Evolutionary conservation across 805 yeast genomes (phyloP), one percentile per base, ranked within the genome.

Genomic region (Myxozyma monticola): DNA sequence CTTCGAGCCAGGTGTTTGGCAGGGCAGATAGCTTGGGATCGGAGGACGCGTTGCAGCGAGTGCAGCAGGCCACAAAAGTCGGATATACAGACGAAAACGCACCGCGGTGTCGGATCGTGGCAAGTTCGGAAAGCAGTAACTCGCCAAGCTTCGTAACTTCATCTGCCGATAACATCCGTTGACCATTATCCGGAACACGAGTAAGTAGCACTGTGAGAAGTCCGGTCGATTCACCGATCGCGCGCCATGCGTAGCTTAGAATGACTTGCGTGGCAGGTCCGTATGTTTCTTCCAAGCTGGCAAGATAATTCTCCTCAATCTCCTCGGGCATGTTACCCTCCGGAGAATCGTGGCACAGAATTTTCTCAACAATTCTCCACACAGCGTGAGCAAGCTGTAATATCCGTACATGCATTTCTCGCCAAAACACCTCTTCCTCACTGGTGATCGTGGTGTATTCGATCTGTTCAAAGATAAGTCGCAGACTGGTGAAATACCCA

Each of bases 41-140:
- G 17, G 62, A 56, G 3, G 52, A 28, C 18, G 64, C 57, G 35
- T 68, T 65, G 64, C 91, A 82, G n/a, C 79, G 66, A 12, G 68
- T 56, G 59, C 96, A 87, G 48, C 83, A 77, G 5, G 81, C 74
- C 12, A 81, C 75, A 60, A 85, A 88, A 0, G 93, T 78, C 4
- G 96, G 96, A 56, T 86, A 83, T 0, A 90, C 84, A 0, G 97
- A 82, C 8, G 95, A 83, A 55, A 91, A 87, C 0, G 97, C 96
- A 28, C 98, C 98, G 54, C 95, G 77, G 60, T 93, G 98, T 38
- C 90, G 79, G 18, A 90, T 83, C 0, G 80, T 73, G 2, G 87
- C 76, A 30, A 93, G 70, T 63, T 89, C 95, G 9, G 71, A 76
- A 49, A 85, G 73, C 2, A 88, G 65, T 4, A 83, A 61, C 1